A percentile compares a stretch with the other conserved stretches of the same genome.
Evolutionary conservation across 2,329 filamentous ascomycete genomes (phyloP).

Genomic region (Xylaria sp.): DNA sequence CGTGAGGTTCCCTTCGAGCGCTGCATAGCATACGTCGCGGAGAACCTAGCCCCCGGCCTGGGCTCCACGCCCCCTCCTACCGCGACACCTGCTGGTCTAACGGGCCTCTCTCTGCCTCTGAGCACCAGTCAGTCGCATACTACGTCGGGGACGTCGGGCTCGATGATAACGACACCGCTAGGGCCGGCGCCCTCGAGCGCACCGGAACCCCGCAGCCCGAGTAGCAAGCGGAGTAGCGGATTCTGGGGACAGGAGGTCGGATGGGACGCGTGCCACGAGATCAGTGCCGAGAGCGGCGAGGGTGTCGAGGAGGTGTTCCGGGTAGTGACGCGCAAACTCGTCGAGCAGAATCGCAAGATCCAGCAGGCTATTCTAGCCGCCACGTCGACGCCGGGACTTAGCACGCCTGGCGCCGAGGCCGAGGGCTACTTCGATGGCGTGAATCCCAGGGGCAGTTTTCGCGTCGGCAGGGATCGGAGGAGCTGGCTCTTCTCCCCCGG

Average conservation of each 20-base stretch:
- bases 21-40: conserved; percentile 94
- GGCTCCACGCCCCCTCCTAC: conserved; percentile 75
- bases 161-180: conserved; percentile 47
- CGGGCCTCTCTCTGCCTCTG: conserved; percentile 43
- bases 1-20: conserved; percentile 93
- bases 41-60: conserved; percentile 81
- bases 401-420: conserved; percentile 56
- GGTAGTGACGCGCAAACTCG: conserved; percentile 69
- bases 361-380: conserved; percentile 68
- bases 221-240: conserved; percentile 74
- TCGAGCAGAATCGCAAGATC: conserved; percentile 72
- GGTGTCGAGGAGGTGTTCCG: conserved; percentile 97
- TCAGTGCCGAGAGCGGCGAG: conserved; percentile 92
- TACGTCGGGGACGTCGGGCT: conserved; percentile 30
- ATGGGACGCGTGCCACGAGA: conserved; percentile 98
- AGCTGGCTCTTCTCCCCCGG: conserved; percentile 68
- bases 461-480: conserved; percentile 65
- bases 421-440: conserved; percentile 60
- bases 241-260: conserved; percentile 94
- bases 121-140: conserved; percentile 46
- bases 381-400: conserved; percentile 58
- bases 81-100: conserved; percentile 55
- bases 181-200: conserved; percentile 50
- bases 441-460: conserved; percentile 63
- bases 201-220: conserved; percentile 66